Evolutionary conservation across 1,284 basidiomycete species (phyloP), one percentile per base, ranked within the genome.

Genomic region (Phellopilus nigrolimitatus): DNA sequence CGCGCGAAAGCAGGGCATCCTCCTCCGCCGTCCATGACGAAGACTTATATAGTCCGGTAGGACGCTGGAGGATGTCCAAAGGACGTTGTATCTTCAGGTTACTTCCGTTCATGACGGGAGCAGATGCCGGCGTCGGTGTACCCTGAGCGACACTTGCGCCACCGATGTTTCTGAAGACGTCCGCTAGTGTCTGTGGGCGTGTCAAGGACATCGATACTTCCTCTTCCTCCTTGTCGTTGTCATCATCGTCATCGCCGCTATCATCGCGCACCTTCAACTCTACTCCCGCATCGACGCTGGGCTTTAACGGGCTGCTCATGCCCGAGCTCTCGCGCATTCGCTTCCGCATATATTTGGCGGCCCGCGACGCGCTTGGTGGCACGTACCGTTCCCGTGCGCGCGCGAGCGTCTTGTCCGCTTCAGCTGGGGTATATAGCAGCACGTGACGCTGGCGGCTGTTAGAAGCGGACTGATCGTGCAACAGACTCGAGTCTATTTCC

Each of bases 1-100:
- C 55, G 27, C 8, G 21, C 7, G 27, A 13, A 33, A 55, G 44
- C 15, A 56, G 38, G 19, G 43, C 42, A 41, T 56, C 55, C 21
- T 56, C 55, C 21, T 53, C 55, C 7, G 47, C 38, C 3, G 51
- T 56, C 55, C 55, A 56, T 24, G 54, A 19, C 22, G n/a, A n/a
- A n/a, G n/a, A n/a, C n/a, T n/a, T n/a, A n/a, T n/a, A n/a, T n/a
- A n/a, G n/a, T n/a, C n/a, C n/a, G n/a, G n/a, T n/a, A n/a, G n/a
- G n/a, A n/a, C n/a, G n/a, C n/a, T n/a, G n/a, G n/a, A n/a, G n/a
- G n/a, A n/a, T n/a, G 15, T 36, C 13, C 34, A n/a, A 36, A 15
- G 6, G 34, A 9, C 13, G 8, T 5, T 36, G 34, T 13, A n/a
- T n/a, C n/a, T n/a, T n/a, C n/a, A 36, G 4, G 34, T n/a, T 24